Evolutionary conservation across 2,329 filamentous ascomycete species (phyloP), one percentile per base, ranked within the genome.

Genomic region (Trichoderma sp.): DNA sequence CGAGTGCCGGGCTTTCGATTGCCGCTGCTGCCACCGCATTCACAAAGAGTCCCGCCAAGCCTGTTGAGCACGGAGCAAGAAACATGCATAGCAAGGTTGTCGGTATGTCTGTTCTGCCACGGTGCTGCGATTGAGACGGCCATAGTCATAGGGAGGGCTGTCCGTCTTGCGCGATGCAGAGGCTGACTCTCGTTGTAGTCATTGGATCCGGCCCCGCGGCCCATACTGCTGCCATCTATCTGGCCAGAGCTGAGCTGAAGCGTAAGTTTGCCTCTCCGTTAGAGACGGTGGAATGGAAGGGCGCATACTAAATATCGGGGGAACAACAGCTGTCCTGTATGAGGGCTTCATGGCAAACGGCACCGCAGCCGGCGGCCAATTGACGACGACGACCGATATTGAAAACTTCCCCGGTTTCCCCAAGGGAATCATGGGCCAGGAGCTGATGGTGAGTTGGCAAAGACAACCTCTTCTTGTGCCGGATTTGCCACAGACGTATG

Each of bases 351-450:
- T 99, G 79, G 95, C 95, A 75, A 95, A 97, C 77, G 95, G 94
- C 76, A 97, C 96, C 75, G 95, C 95, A 7, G 93, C 95, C 53
- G 95, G 95, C 73, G 95, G 95, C 68, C 95, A 99, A 85, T 86
- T 99, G 73, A 99, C 96, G 66, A 99, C 96, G 29, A 99, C 95
- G 66, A 98, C 97, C 76, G 96, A 99, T 73, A 89, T 99, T 69
- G 95, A 99, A 85, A 99, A 99, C 87, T 99, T 91, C 82, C 95
- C 95, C 29, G 95, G 95, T 57, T 99, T 98, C 83, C 91, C 92
- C 76, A 87, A 92, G 74, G 92, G 90, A 71, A 93, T 99, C 78
- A 91, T 93, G 81, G 95, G 95, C 72, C 82, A 87, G 67, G 90
- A 93, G 76, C 84, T 99, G 72, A 99, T 99, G 95, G 87, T 88